These are phyloP conservation scores for Annulohypoxylon maeteangense DNA, from an alignment of 495 filamentous ascomycete species.

Conservation along the genomic window DNA sequence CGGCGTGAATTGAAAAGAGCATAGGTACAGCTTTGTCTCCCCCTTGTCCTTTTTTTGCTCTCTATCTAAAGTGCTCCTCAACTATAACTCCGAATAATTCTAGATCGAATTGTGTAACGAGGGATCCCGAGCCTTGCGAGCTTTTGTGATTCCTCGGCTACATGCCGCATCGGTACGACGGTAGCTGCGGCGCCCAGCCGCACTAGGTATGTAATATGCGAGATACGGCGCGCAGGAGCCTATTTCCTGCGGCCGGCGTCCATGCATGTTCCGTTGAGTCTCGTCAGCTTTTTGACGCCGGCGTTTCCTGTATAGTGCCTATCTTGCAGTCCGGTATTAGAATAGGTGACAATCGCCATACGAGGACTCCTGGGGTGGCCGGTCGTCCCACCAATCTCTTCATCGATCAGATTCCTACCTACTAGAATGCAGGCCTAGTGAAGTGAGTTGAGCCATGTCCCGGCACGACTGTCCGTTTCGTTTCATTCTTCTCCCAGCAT, in stretches of 20 bases:
- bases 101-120: neutral
- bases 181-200: slow-evolving; percentile 35
- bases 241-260: slow-evolving; percentile 20
- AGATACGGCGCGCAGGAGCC: slow-evolving; percentile 33
- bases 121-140: slow-evolving; percentile 20
- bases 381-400: neutral
- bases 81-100: slow-evolving; percentile 14
- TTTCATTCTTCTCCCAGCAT: neutral
- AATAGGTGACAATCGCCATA: neutral
- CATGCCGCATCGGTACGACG: slow-evolving; percentile 33
- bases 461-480: slow-evolving; percentile 16
- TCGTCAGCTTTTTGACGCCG: slow-evolving; percentile 19
- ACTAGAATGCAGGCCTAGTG: slow-evolving; percentile 1
- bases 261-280: slow-evolving; percentile 19
- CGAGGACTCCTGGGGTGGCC: slow-evolving; percentile 3
- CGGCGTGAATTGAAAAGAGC: slow-evolving; percentile 25
- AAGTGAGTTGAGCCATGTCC: slow-evolving; percentile 9
- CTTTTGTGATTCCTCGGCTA: slow-evolving; percentile 33
- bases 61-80: neutral
- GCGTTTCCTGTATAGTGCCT: slow-evolving; percentile 30
- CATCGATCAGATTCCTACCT: slow-evolving; percentile 13
- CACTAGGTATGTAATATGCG: slow-evolving; percentile 25
- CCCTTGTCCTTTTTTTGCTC: too few species aligned
- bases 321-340: slow-evolving; percentile 7
- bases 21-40: slow-evolving; percentile 20